phyloP scores from a whole-genome alignment of 2,329 filamentous ascomycete genomes.

The Fusarium dimerum region DNA sequence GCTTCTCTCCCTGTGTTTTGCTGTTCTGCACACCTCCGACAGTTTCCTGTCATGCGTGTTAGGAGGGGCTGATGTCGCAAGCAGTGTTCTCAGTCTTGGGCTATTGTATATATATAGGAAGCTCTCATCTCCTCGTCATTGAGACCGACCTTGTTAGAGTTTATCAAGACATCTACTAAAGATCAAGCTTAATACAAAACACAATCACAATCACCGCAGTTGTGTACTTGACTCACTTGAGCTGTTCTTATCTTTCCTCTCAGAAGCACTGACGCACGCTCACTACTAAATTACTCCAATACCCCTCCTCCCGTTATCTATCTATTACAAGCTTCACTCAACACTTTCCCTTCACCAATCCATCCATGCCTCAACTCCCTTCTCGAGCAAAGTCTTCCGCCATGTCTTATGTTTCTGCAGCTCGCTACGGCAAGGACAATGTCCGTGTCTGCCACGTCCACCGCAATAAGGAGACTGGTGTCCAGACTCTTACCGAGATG shows the following conservation, averaged over 20 bases:
- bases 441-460: constrained; percentile 96
- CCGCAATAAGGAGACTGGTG: constrained; percentile 71
- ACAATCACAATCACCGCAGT: not conserved
- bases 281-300: not conserved
- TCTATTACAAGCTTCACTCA: constrained; percentile 2
- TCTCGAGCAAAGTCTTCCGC: constrained; percentile 15
- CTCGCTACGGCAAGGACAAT: constrained; percentile 94
- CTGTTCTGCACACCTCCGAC: constrained; percentile 1
- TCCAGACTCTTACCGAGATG: constrained; percentile 90
- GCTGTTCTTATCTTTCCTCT: not conserved
- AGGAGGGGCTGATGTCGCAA: constrained; percentile 20
- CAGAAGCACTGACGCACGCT: not conserved
- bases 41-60: constrained; percentile 8
- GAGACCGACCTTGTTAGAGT: not conserved
- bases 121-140: constrained; percentile 7
- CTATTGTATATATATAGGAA: constrained; percentile 19
- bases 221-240: not conserved
- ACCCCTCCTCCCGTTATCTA: constrained; percentile 1
- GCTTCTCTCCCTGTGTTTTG: constrained; percentile 2
- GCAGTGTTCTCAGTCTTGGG: not conserved
- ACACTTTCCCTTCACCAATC: constrained; percentile 4
- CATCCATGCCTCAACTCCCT: constrained; percentile 15
- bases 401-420: constrained; percentile 61
- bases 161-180: not conserved
- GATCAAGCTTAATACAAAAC: not conserved